These are phyloP conservation scores for Yarrowia galli DNA, from an alignment of 1,139 yeast genomes.

Conservation along the genomic window DNA sequence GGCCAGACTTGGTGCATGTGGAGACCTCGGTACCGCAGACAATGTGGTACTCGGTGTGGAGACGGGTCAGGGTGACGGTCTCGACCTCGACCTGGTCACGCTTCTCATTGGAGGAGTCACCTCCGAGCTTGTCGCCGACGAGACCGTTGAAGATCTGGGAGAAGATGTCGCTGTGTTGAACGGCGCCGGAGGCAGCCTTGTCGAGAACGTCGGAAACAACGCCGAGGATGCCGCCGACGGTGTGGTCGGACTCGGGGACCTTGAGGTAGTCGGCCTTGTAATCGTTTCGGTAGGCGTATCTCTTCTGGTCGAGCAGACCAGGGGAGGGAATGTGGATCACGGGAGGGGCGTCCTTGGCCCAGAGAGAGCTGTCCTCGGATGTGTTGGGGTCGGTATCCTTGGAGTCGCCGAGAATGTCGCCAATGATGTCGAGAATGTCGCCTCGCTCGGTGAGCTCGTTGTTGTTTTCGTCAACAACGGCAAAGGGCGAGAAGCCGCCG, in stretches of 20 bases:
- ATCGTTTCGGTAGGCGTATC: conserved; percentile 38
- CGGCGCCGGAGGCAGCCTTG: conserved; percentile 23
- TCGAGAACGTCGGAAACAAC: conserved; percentile 28
- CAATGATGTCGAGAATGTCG: conserved; percentile 27
- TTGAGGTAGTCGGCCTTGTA: conserved; percentile 35
- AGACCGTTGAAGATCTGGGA: conserved; percentile 35
- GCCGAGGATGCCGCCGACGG: conserved; percentile 35
- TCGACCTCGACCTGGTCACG: conserved; percentile 33
- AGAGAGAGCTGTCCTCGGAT: not conserved
- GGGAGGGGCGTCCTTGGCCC: conserved; percentile 36
- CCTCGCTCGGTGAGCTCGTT: conserved; percentile 35
- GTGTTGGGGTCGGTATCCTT: conserved; percentile 18
- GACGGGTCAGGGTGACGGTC: conserved; percentile 35
- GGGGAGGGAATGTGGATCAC: conserved; percentile 28
- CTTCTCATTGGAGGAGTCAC: conserved; percentile 2
- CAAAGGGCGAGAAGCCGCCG: conserved; percentile 25
- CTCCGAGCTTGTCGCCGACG: conserved; percentile 5
- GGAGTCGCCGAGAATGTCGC: conserved; percentile 26
- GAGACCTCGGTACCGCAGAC: conserved; percentile 13
- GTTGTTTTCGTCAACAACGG: conserved; percentile 31
- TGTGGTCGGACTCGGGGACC: conserved; percentile 36
- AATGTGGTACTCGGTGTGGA: conserved; percentile 26
- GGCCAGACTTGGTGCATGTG: conserved; percentile 17
- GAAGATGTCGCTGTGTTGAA: conserved; percentile 18
- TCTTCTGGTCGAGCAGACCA: conserved; percentile 32